Evolutionary conservation across 495 filamentous ascomycete genomes (phyloP).

Genomic region (Penicillium diatomitis): DNA sequence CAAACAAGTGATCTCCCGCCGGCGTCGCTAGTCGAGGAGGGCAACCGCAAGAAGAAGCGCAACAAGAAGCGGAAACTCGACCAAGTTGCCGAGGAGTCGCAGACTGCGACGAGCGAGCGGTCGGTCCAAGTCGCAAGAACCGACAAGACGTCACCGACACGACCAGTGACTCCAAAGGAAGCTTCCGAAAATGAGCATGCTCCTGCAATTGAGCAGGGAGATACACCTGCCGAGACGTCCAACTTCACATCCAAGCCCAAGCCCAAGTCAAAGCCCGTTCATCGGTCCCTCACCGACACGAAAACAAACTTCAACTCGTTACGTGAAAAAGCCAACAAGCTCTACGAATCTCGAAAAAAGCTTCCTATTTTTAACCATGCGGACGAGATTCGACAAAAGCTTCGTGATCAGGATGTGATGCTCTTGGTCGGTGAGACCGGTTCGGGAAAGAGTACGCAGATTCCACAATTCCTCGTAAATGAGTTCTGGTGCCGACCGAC

Average conservation of each 20-base stretch:
- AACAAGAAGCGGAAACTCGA: conserved; percentile 40
- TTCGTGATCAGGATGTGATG: conserved; percentile 66
- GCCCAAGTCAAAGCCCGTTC: conserved; percentile 2
- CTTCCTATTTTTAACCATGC: conserved; percentile 76
- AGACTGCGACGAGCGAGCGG: background rate
- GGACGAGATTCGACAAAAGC: conserved; percentile 53
- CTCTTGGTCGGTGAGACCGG: conserved; percentile 91
- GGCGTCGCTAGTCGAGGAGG: conserved; percentile 9
- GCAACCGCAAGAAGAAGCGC: conserved; percentile 18
- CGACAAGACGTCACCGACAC: background rate
- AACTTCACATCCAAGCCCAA: conserved; percentile 2
- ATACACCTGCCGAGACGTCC: too few relatives aligned
- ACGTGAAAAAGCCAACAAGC: conserved; percentile 34
- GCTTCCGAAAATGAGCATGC: too few relatives aligned
- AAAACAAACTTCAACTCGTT: conserved; percentile 27
- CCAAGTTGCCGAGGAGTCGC: conserved; percentile 11
- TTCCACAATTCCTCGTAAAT: conserved; percentile 78
- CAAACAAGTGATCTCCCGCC: conserved; percentile 1
- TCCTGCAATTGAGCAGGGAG: too few relatives aligned
- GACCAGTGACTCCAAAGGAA: background rate
- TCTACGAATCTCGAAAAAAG: conserved; percentile 47
- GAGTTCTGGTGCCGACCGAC: conserved; percentile 68
- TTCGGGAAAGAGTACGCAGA: conserved; percentile 93
- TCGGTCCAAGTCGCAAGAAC: background rate
- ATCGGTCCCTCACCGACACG: conserved; percentile 10